Conservation (phyloP, 179 eudicot genomes). For the Camellia oleifera region DNA sequence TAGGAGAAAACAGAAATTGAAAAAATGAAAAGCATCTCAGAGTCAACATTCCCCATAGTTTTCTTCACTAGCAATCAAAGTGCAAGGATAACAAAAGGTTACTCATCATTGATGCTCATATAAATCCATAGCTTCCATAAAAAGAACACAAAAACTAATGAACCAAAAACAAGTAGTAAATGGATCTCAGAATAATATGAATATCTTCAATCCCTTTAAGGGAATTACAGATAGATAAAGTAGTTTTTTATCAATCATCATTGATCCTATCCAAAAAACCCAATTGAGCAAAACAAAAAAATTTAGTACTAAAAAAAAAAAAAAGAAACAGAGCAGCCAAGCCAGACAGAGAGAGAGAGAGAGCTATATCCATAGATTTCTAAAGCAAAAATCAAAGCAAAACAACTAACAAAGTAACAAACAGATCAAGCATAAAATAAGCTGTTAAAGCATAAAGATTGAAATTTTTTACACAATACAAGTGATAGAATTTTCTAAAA, state of each 20-base stretch:
- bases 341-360: not conserved
- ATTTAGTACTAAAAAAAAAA: no score
- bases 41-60: slow-evolving; percentile 18
- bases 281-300: not conserved
- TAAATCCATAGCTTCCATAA: not conserved
- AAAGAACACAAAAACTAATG: not conserved
- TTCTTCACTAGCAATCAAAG: slow-evolving; percentile 27
- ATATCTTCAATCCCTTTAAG: not conserved
- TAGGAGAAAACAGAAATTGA: no score
- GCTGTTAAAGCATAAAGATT: no score
- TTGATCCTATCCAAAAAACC: not conserved
- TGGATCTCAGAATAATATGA: slow-evolving; percentile 7
- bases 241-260: slow-evolving; percentile 10
- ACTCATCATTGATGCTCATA: slow-evolving; percentile 24
- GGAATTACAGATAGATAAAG: slow-evolving; percentile 17
- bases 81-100: slow-evolving; percentile 33
- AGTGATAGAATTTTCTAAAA: no score
- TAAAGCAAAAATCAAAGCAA: not conserved
- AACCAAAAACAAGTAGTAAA: not conserved
- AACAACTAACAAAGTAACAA: not conserved
- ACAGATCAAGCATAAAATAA: no score
- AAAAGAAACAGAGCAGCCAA: not conserved
- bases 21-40: slow-evolving; percentile 17
- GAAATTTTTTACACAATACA: no score
- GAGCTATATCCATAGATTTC: not conserved